Conservation (phyloP, 139 green algal genomes). For the Chlorella sp. region DNA sequence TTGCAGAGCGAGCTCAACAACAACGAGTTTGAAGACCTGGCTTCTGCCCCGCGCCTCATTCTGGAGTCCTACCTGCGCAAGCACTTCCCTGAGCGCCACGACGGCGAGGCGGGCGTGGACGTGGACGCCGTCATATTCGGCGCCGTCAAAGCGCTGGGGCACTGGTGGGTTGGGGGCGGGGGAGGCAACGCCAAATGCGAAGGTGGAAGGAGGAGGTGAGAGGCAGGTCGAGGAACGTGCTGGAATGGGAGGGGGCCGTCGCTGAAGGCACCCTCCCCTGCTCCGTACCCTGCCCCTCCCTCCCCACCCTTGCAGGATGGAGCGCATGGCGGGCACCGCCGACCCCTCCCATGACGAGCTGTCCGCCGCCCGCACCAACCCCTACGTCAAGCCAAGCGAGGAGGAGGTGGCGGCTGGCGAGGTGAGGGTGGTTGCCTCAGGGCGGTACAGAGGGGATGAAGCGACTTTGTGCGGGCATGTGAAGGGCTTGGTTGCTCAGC, state of each 20-base stretch:
- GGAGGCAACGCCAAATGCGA: no score
- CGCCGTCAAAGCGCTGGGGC: background rate
- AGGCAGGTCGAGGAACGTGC: no score
- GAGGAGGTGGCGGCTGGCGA: background rate
- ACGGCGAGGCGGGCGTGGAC: background rate
- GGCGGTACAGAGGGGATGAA: background rate
- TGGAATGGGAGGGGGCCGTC: no score
- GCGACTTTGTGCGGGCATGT: no score
- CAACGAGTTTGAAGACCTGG: constrained; percentile 3
- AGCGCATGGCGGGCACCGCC: no score
- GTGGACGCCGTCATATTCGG: background rate
- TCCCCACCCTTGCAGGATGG: no score
- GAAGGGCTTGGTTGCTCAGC: no score
- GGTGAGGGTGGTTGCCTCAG: background rate
- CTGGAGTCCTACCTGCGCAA: constrained; percentile 5
- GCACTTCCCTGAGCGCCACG: background rate
- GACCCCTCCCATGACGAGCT: background rate
- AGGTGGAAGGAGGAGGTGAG: no score
- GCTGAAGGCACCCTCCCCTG: no score
- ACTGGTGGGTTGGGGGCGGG: no score
- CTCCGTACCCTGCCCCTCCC: no score
- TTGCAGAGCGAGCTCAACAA: background rate
- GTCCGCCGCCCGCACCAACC: background rate
- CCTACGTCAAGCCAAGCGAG: background rate
- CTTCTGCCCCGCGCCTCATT: constrained; percentile 7